Evolutionary conservation across 192 early-diverging fungal genomes (phyloP), one percentile per base, ranked within the genome.

Genomic region (Coemansia sp.): DNA sequence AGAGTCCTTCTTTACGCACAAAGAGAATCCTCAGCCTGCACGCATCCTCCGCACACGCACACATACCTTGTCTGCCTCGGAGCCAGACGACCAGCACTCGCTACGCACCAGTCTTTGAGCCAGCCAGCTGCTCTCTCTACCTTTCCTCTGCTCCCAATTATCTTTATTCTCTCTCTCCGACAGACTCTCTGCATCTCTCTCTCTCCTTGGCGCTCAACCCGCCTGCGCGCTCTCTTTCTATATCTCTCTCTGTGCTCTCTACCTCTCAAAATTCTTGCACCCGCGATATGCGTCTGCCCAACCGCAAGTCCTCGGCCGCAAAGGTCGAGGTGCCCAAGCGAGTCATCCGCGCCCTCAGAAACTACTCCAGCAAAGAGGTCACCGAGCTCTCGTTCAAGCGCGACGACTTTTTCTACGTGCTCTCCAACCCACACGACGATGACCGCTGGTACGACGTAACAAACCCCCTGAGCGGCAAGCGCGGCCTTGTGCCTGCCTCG

Each of bases 391-490:
- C 89, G 41, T 93, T 93, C 60, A 79, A 79, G 57, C 87, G 88
- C 56, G 91, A 90, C 58, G 91, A 93, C 46, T 93, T 91, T 70
- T 93, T 91, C 76, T 87, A 91, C 56, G 91, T 93, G 15, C 75
- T 90, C 27, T 88, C 86, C 20, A 81, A 71, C 9, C 77, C 79
- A 20, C 86, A 88, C 47, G 89, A 91, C n/a, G 85, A 87, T 37
- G 89, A 89, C 76, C 77, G 84, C 60, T 92, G 89, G 89, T 93
- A 89, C 71, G 89, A 92, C 41, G 92, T 89, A 9, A 85, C 84
- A 43, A 91, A 93, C 65, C 92, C 92, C 41, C 84, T 86, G 51
- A 89, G 87, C 22, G 88, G 88, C 46, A 82, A 86, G 46, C 87
- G 86, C 22, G 92, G 92, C 40, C 76, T 89, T 45, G 92, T 91